Conservation (phyloP, 1,284 basidiomycete species). For the Boletus semigastroideus region DNA sequence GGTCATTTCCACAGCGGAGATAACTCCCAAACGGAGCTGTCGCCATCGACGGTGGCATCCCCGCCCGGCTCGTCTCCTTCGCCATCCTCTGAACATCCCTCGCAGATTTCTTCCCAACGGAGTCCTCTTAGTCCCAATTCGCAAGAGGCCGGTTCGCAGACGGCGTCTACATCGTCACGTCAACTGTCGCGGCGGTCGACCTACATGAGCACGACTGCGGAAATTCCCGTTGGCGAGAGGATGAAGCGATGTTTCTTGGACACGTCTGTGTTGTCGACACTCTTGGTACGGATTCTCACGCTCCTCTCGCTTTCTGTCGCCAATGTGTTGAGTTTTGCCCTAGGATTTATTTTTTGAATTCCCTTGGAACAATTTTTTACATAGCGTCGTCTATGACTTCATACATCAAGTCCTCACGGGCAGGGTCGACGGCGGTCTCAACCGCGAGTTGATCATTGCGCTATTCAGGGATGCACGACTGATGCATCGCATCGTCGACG, state of each 20-base stretch:
- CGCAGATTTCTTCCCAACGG: slow-evolving; percentile 23
- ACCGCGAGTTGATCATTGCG: slow-evolving; percentile 77
- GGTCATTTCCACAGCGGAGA: slow-evolving; percentile 23
- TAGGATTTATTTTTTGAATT: slow-evolving; percentile 94
- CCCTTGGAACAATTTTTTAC: slow-evolving; percentile 98
- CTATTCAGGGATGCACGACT: slow-evolving; percentile 80
- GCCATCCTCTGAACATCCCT: slow-evolving; percentile 30
- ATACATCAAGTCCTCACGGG: slow-evolving; percentile 96
- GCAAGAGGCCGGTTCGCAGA: slow-evolving; percentile 38
- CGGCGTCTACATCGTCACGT: slow-evolving; percentile 47
- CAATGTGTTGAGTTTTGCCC: neutral
- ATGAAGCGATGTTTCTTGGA: slow-evolving; percentile 79
- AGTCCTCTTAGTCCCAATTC: slow-evolving; percentile 27
- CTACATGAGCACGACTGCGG: slow-evolving; percentile 31
- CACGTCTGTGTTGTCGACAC: slow-evolving; percentile 65
- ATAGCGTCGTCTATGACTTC: slow-evolving; percentile 96
- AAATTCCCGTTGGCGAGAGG: slow-evolving; percentile 63
- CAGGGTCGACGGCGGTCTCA: slow-evolving; percentile 71
- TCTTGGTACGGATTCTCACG: slow-evolving; percentile 57
- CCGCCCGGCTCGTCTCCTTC: slow-evolving; percentile 29
- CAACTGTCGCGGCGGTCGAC: slow-evolving; percentile 50
- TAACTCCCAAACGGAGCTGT: slow-evolving; percentile 25
- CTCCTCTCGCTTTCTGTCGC: neutral
- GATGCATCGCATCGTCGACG: slow-evolving; percentile 82
- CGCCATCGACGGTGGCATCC: slow-evolving; percentile 28